These are phyloP conservation scores for Luvunga scandens DNA, from an alignment of 345 rosid species.

Conservation along the genomic window DNA sequence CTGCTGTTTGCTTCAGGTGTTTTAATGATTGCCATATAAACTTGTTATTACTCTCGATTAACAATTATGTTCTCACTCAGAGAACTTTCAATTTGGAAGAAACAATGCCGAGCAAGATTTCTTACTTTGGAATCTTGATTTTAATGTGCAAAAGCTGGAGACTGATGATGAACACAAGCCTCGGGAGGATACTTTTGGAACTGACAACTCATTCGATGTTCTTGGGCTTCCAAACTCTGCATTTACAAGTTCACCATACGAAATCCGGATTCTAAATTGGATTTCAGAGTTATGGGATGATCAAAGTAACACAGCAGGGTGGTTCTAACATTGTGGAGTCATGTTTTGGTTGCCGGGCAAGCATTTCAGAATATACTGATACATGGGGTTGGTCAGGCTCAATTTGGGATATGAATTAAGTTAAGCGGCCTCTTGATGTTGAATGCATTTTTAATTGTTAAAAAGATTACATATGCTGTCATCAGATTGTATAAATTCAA, in stretches of 20 bases:
- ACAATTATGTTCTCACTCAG: not conserved
- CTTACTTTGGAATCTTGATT: constrained; percentile 7
- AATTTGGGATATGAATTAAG: constrained; percentile 21
- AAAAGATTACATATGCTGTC: not conserved
- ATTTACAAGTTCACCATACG: constrained; percentile 49
- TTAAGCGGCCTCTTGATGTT: constrained; percentile 3
- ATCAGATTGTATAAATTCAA: not conserved
- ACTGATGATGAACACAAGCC: constrained; percentile 13
- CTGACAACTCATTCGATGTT: constrained; percentile 12
- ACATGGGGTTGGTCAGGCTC: constrained; percentile 23
- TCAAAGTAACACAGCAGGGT: constrained; percentile 20
- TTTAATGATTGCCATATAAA: not conserved
- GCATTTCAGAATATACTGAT: constrained; percentile 9
- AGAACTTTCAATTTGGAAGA: constrained; percentile 11
- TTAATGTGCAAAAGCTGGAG: not conserved
- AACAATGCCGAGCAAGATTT: constrained; percentile 17
- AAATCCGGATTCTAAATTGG: constrained; percentile 52
- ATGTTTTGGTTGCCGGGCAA: constrained; percentile 10
- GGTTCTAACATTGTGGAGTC: constrained; percentile 19
- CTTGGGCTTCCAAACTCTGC: constrained; percentile 14
- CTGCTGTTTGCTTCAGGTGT: not conserved
- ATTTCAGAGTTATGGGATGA: constrained; percentile 36
- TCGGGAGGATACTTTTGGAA: constrained; percentile 11
- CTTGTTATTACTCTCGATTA: not conserved
- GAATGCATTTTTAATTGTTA: not conserved